A percentile compares a stretch with the other conserved stretches of the same genome.
phyloP scores from a whole-genome alignment of 495 filamentous ascomycete genomes.

The Endocarpon pusillum region DNA sequence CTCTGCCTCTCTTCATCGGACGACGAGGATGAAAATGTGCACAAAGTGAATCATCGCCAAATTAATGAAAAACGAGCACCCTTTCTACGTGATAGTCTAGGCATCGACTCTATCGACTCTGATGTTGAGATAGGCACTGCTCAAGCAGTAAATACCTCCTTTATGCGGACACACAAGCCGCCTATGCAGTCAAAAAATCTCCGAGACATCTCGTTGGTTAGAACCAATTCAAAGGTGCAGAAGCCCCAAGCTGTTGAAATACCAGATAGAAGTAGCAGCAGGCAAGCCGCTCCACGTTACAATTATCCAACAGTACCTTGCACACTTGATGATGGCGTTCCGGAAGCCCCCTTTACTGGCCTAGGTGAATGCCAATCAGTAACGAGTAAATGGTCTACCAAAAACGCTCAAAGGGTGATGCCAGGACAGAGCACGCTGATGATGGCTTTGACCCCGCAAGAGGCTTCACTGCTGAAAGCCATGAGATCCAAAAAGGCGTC shows the following conservation, averaged over 20 bases:
- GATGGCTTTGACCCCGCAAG: constrained; percentile 76
- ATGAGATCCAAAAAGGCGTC: constrained; percentile 58
- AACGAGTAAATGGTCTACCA: background rate
- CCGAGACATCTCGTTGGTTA: no score
- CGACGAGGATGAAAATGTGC: constrained; percentile 29
- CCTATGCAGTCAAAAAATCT: no score
- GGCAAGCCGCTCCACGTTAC: background rate
- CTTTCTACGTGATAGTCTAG: background rate
- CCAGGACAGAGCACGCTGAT: constrained; percentile 34
- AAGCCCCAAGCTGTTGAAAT: background rate
- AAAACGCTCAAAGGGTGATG: background rate
- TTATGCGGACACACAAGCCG: background rate
- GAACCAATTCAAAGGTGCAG: no score
- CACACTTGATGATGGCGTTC: background rate
- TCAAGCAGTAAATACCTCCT: background rate
- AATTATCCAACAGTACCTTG: background rate
- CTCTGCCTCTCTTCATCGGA: constrained; percentile 41
- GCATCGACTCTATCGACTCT: background rate
- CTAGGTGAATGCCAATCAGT: background rate
- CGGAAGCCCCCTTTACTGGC: background rate
- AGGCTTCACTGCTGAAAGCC: constrained; percentile 66
- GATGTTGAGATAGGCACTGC: background rate
- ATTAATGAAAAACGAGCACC: background rate
- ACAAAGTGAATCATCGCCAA: constrained; percentile 3
- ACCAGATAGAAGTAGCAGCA: background rate